Conservation (phyloP, 192 early-diverging fungal genomes). For the Coemansia sp. region DNA sequence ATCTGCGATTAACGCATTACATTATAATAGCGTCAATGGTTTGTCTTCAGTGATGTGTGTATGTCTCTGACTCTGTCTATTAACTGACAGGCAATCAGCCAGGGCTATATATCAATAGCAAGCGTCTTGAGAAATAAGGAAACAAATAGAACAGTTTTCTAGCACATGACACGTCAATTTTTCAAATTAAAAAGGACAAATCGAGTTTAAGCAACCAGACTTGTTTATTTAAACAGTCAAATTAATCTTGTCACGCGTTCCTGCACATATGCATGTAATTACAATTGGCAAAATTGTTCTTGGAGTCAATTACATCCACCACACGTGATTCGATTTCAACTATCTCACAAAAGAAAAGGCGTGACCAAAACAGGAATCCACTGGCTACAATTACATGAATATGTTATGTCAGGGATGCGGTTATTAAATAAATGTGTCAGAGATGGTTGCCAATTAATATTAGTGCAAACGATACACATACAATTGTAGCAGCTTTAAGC, state of each 20-base stretch:
- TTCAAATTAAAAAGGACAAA: conserved; percentile 7
- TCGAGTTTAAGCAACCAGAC: background rate
- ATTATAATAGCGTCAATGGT: no score
- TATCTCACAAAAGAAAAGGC: conserved; percentile 26
- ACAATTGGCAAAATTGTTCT: conserved; percentile 41
- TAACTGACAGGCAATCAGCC: no score
- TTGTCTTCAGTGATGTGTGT: no score
- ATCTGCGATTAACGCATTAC: no score
- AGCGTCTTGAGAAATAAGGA: no score
- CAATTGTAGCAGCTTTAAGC: conserved; percentile 55
- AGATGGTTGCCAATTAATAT: background rate
- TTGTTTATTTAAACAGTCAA: background rate
- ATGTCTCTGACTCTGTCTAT: no score
- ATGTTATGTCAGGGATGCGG: background rate
- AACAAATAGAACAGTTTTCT: no score
- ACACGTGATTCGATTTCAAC: conserved; percentile 28
- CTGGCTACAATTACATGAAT: conserved; percentile 25
- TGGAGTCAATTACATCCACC: conserved; percentile 30
- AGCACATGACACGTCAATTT: no score
- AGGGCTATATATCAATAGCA: no score
- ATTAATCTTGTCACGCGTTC: background rate
- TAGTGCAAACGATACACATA: conserved; percentile 11
- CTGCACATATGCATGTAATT: conserved; percentile 6
- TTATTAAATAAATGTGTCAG: background rate
- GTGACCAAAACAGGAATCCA: conserved; percentile 37